A percentile compares a stretch with the other conserved stretches of the same genome.
phyloP scores from a whole-genome alignment of 228 moss, liverwort and hornwort species.

The Sphagnum magellanicum region DNA sequence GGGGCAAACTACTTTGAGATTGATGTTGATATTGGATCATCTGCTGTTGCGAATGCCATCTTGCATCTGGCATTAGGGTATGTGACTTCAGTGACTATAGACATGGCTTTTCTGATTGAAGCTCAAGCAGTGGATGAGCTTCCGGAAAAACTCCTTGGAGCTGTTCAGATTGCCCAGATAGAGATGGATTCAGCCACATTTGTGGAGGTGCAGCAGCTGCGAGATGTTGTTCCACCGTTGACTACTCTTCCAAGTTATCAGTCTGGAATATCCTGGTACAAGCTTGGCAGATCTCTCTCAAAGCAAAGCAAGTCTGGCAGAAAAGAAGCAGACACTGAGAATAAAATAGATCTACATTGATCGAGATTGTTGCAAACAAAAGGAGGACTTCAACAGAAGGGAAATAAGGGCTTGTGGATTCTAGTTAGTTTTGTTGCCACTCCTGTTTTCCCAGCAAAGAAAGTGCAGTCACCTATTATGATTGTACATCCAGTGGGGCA shows the following conservation, averaged over 20 bases:
- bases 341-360: too few relatives aligned
- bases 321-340: slow-evolving; percentile 36
- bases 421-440: too few relatives aligned
- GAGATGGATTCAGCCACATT: slow-evolving; percentile 55
- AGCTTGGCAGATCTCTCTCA: slow-evolving; percentile 68
- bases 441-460: too few relatives aligned
- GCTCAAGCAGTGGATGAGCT: slow-evolving; percentile 67
- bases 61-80: slow-evolving; percentile 81
- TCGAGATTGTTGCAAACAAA: too few relatives aligned
- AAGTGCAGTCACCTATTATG: too few relatives aligned
- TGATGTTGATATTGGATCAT: slow-evolving; percentile 76
- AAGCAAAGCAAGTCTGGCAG: slow-evolving; percentile 42
- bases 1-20: slow-evolving; percentile 74
- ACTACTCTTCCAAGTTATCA: slow-evolving; percentile 10
- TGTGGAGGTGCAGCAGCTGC: slow-evolving; percentile 13
- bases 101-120: slow-evolving; percentile 84
- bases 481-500: too few relatives aligned
- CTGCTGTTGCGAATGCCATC: slow-evolving; percentile 74
- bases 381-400: too few relatives aligned
- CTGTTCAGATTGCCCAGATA: slow-evolving; percentile 75
- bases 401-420: too few relatives aligned
- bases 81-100: slow-evolving; percentile 73
- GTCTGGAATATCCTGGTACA: slow-evolving; percentile 56
- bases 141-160: slow-evolving; percentile 72
- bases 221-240: background rate